Evolutionary conservation across 441 rosid species (phyloP).

Genomic region (Macaranga tanarius): DNA sequence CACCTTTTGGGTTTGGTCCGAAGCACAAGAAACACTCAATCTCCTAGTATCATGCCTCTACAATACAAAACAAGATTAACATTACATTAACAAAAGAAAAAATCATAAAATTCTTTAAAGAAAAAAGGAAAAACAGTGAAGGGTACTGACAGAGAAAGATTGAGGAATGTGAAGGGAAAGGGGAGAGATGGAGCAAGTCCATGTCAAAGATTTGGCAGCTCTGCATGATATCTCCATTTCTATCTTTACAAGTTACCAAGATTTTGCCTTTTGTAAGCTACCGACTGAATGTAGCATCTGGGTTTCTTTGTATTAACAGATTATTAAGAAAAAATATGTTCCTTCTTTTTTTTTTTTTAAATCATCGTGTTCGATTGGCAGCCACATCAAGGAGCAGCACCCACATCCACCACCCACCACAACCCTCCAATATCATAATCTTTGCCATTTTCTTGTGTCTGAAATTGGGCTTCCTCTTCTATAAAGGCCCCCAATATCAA

Average conservation of each 20-base stretch:
- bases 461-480: constrained; percentile 14
- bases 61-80: constrained; percentile 13
- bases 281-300: background rate
- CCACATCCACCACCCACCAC: background rate
- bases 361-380: constrained; percentile 42
- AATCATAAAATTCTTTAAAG: background rate
- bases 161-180: constrained; percentile 40
- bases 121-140: background rate
- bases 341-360: too few species aligned
- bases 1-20: constrained; percentile 60
- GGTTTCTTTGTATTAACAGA: background rate
- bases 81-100: constrained; percentile 7
- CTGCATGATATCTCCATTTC: constrained; percentile 49
- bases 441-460: background rate
- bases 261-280: background rate
- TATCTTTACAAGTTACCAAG: background rate
- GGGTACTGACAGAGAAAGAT: constrained; percentile 37
- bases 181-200: constrained; percentile 54
- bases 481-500: background rate
- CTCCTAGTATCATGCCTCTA: constrained; percentile 41
- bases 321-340: constrained; percentile 9
- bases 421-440: too few species aligned
- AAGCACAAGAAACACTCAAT: constrained; percentile 43
- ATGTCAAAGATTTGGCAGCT: constrained; percentile 46
- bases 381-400: constrained; percentile 40